Base-by-base conservation (phyloP, 352 stramenopile genomes). In the Pythium aquatile region DNA sequence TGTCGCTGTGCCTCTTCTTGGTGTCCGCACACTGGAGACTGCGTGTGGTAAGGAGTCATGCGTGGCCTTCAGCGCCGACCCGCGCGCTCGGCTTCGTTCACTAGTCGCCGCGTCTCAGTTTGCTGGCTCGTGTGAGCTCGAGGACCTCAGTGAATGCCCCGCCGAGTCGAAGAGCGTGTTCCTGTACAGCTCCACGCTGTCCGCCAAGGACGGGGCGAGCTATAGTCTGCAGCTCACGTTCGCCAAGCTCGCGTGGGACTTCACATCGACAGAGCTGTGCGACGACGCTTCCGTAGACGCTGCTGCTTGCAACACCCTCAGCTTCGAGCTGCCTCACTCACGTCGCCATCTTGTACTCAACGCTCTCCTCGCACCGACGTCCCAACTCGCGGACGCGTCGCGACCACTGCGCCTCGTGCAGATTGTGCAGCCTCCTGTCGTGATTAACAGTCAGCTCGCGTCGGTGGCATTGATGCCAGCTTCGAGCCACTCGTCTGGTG, bases 391-490 rank as follows among this genome's bases (percentile, higher is more conserved):
- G 62, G 20, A 16, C 20, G 40, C 55, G 24, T 66, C 40, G 3
- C 37, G 37, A 33, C 28, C 44, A 35, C 51, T 79, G 20, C 63
- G 65, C 9, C 49, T 86, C 47, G 71, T 84, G 53, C 71, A 84
- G 32, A 32, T 86, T 14, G 35, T 80, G 29, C 64, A 84, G 57
- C 74, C 69, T 51, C 33, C 54, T 70, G 73, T 37, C 2, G 17
- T 65, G 4, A 9, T 9, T 1, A n/a, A 6, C 3, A 42, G 33
- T 35, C 35, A 58, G 49, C 58, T 58, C 48, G 48, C 58, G 1
- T 6, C 35, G 10, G 58, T 58, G 32, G 48, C 48, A 24, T 24
- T 58, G 5, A n/a, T 58, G 14, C 13, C 30, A n/a, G n/a, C 2
- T 1, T 17, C 44, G 10, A 28, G 40, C 17, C 26, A 30, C 17